Base-by-base conservation (phyloP, 805 yeast genomes). In the Sugiyamaella mastotermitis region DNA sequence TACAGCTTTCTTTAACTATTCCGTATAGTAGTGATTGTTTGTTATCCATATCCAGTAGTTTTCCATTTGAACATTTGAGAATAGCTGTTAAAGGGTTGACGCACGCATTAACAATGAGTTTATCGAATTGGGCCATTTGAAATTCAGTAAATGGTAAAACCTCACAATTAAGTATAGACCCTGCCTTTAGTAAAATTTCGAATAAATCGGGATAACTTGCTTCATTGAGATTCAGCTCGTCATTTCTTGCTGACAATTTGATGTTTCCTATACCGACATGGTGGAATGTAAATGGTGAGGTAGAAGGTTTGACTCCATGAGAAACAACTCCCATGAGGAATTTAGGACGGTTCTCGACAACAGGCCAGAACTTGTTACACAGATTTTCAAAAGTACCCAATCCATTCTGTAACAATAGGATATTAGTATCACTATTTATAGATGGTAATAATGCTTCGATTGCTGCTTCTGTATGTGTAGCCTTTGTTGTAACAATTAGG, bases 21-120 rank as follows among this genome's bases (percentile, higher is more conserved):
- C 59, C 53, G 16, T 45, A 51, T 51, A 76, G 56, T 4, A 74
- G 48, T 1, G 48, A 45, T 8, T 54, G 38, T 2, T 64, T 52
- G 5, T 65, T 53, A 3, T 58, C 53, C 23, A 72, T 62, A 13
- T 60, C 51, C n/a, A 69, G 59, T 14, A 90, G 61, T 36, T 81
- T 84, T 23, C 94, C 94, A 53, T 92, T 92, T 26, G 69, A 55
- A 53, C 92, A 82, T 56, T 84, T 82, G 18, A 83, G 60, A 16
- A 86, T 63, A 0, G 95, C 81, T 0, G 96, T 83, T 20, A 82
- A 63, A 0, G 96, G 83, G 53, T 92, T 90, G 47, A 90, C 78
- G 52, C 92, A 83, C 1, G 84, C 72, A 54, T 92, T 92, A 15
- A 83, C 78, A 31, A 82, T 66, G 41, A 90, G 71, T 57, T 90